Evolutionary conservation across 768 basidiomycete species (phyloP), one percentile per base, ranked within the genome.

Genomic region (Coprinellus aureogranulatus): DNA sequence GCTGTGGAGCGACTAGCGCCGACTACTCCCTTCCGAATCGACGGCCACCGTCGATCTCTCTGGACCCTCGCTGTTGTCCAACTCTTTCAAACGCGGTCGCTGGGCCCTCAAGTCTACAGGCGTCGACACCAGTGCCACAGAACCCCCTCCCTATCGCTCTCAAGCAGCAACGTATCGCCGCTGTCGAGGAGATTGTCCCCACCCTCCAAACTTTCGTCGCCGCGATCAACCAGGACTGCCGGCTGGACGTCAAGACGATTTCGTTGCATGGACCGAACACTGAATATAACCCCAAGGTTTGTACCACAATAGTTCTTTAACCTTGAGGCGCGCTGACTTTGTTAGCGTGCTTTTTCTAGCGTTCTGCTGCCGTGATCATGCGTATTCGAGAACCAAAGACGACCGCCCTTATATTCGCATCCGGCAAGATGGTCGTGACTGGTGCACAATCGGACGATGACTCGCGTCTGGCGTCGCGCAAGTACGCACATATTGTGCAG

Each of bases 321-420:
- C 74, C 67, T 73, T 73, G 75, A 74, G 76, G 67, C 75, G 79
- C 79, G 76, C 79, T 82, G 81, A 83, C 75, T 78, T 77, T 81
- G 75, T 79, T 77, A 74, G 72, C 76, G 68, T 75, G 62, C n/a
- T 71, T 68, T 53, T 51, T 77, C 55, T 79, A 99, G 97, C 97
- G 97, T 89, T 99, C 98, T 80, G 97, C 96, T 65, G 97, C 97
- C 59, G 97, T 98, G 65, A 98, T 99, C 77, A 99, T 99, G 97
- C 93, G 97, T 74, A 98, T 99, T 69, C 94, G 97, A 64, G 97
- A 98, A 66, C 96, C 97, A 51, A 98, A 99, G 82, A 82, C 98
- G 73, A 99, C 97, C 52, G 97, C 96, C 23, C 86, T 99, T 65
- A 98, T 99, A 74, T 99, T 99, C 74, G 97, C 97, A 31, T 96